Conservation (phyloP, 805 yeast species). For the Clavispora asparagi region DNA sequence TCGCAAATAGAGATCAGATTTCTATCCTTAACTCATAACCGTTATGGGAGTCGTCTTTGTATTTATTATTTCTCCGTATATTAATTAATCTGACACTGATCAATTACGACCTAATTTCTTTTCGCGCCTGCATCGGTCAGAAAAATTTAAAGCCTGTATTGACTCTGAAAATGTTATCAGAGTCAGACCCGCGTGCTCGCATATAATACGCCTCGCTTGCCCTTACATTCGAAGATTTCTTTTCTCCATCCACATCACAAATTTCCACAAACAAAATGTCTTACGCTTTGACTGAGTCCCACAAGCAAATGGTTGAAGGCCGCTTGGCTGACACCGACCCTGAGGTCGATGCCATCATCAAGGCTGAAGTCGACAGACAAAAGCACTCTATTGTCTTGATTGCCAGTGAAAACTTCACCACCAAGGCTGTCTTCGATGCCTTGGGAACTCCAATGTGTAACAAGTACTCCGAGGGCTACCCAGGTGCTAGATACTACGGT, state of each 20-base stretch:
- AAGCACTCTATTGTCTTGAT: constrained; percentile 88
- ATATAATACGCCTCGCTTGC: not conserved
- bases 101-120: not conserved
- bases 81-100: not conserved
- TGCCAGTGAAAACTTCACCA: constrained; percentile 96
- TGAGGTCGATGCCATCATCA: constrained; percentile 66
- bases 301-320: constrained; percentile 53
- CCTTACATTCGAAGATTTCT: not conserved
- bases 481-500: constrained; percentile 98
- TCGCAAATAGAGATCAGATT: not conserved
- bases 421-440: constrained; percentile 92
- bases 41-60: not conserved
- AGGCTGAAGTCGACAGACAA: constrained; percentile 86
- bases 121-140: not conserved
- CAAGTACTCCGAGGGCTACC: constrained; percentile 98
- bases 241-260: not conserved
- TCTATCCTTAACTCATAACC: not conserved
- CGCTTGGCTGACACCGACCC: constrained; percentile 69
- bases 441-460: constrained; percentile 97
- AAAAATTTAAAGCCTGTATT: not conserved
- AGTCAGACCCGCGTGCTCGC: constrained; percentile 1
- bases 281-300: constrained; percentile 45
- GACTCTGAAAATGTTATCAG: not conserved
- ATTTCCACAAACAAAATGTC: constrained; percentile 19
- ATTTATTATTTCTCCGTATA: not conserved